These are phyloP conservation scores for Cutaneotrichosporon mucoides DNA, from an alignment of 1,284 basidiomycete genomes.

Conservation along the genomic window DNA sequence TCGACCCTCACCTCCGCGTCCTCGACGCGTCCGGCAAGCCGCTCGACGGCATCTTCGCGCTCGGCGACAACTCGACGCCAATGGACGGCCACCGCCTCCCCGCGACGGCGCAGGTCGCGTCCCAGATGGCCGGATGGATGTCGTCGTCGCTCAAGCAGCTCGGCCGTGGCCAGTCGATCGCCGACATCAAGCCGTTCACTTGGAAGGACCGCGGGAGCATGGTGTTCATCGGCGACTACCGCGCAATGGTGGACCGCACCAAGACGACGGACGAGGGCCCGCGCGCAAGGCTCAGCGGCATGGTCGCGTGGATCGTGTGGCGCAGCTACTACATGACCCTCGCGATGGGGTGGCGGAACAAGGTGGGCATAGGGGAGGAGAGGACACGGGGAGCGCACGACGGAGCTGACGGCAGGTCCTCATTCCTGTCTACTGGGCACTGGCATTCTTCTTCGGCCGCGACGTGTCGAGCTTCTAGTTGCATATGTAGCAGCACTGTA, in stretches of 20 bases:
- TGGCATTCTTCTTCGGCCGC: conserved; percentile 66
- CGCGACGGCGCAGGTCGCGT: conserved; percentile 83
- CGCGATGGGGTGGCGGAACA: conserved; percentile 70
- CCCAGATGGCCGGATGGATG: conserved; percentile 72
- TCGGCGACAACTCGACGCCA: conserved; percentile 71
- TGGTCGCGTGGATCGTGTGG: conserved; percentile 49
- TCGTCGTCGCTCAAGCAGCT: conserved; percentile 64
- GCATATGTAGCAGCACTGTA: too few species aligned
- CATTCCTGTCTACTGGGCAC: conserved; percentile 59
- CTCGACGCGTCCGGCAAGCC: conserved; percentile 57
- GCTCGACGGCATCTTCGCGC: conserved; percentile 72
- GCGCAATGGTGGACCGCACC: conserved; percentile 67
- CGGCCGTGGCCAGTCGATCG: conserved; percentile 51
- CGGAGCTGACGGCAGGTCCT: conserved; percentile 50
- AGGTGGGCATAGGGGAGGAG: conserved; percentile 24
- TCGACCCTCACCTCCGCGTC: conserved; percentile 61
- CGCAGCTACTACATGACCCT: conserved; percentile 54
- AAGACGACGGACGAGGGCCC: conserved; percentile 56
- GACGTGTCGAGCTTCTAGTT: conserved; percentile 69
- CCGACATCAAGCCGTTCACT: conserved; percentile 55
- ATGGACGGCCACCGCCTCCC: conserved; percentile 62
- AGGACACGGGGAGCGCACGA: too few species aligned
- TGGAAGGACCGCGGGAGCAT: conserved; percentile 71
- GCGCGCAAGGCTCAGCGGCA: conserved; percentile 62
- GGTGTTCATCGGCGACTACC: conserved; percentile 75